A percentile compares a stretch with the other conserved stretches of the same genome.
Conservation (phyloP, 192 early-diverging fungal genomes). For the Backusella macrospora region DNA sequence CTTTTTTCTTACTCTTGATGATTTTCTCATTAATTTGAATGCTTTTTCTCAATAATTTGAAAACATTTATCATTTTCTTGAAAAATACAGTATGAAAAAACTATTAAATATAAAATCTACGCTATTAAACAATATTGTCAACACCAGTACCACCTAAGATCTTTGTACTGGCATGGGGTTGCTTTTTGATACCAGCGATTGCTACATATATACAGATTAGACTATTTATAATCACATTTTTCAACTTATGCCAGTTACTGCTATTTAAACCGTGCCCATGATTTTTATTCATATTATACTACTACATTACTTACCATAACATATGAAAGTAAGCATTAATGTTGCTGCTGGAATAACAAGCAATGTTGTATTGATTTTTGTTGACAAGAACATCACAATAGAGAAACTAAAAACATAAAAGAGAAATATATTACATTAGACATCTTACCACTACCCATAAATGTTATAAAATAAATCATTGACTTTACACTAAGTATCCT, state of each 20-base stretch:
- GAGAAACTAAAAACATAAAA: not conserved
- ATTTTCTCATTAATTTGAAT: too few species aligned
- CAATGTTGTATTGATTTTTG: conserved; percentile 7
- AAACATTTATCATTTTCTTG: too few species aligned
- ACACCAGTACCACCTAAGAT: conserved; percentile 52
- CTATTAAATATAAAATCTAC: too few species aligned
- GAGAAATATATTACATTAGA: too few species aligned
- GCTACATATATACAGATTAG: conserved; percentile 9
- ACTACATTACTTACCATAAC: conserved; percentile 38
- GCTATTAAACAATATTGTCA: conserved; percentile 25
- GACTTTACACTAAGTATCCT: conserved; percentile 18
- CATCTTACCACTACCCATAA: not conserved
- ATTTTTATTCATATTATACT: not conserved
- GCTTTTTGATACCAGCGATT: conserved; percentile 45
- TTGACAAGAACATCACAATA: conserved; percentile 31
- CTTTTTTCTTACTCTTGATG: too few species aligned
- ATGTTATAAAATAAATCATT: not conserved
- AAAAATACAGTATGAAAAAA: too few species aligned
- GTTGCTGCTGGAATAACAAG: conserved; percentile 39
- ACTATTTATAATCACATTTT: not conserved
- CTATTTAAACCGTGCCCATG: not conserved
- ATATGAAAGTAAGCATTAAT: conserved; percentile 40
- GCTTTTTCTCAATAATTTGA: too few species aligned
- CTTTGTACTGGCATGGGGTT: conserved; percentile 48
- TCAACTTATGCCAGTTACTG: not conserved